Evolutionary conservation across 768 basidiomycete genomes (phyloP).

Genomic region (Suillus occidentalis): DNA sequence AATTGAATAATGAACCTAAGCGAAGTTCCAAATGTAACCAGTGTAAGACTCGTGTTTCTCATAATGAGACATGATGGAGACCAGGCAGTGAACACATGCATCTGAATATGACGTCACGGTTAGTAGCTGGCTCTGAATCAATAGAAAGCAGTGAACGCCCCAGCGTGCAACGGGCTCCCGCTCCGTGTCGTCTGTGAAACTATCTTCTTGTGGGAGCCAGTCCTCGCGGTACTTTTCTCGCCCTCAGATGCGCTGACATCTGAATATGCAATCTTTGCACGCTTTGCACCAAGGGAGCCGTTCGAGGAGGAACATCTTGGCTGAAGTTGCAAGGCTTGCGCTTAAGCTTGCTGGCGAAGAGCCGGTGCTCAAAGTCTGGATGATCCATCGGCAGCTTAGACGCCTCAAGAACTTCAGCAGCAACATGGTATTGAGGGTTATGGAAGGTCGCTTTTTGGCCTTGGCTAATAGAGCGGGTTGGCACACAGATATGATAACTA

Average conservation of each 20-base stretch:
- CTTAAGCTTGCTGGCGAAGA: constrained; percentile 47
- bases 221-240: constrained; percentile 12
- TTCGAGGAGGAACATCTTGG: constrained; percentile 12
- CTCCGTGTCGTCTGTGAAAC: neutral
- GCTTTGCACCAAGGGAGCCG: constrained; percentile 16
- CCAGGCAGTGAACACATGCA: neutral
- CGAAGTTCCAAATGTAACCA: no score
- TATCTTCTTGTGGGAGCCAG: constrained; percentile 1
- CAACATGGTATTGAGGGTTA: constrained; percentile 60
- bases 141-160: no score
- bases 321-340: constrained; percentile 24
- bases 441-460: constrained; percentile 61
- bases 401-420: constrained; percentile 39
- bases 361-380: constrained; percentile 63
- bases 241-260: constrained; percentile 15
- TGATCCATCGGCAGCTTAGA: constrained; percentile 59
- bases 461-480: constrained; percentile 47
- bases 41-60: neutral
- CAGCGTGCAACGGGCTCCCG: no score
- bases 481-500: neutral
- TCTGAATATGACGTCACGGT: no score
- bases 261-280: constrained; percentile 3
- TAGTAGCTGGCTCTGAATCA: no score
- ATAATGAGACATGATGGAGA: neutral
- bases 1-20: neutral